These are phyloP conservation scores for Trichopus zeylanicus DNA, from an alignment of 116 monocot species.

Conservation along the genomic window DNA sequence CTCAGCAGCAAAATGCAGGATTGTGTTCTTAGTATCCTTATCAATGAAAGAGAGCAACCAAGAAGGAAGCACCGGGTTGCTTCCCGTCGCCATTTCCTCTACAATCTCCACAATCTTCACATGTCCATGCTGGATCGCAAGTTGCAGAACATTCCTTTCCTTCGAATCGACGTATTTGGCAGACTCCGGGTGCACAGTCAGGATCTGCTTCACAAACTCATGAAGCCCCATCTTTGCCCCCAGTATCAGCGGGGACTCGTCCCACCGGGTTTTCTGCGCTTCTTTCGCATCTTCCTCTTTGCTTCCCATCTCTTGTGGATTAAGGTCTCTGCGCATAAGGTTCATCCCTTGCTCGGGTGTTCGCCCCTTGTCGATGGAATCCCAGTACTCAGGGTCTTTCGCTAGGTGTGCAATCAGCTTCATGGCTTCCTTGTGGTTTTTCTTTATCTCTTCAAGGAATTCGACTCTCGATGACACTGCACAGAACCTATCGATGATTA, in stretches of 20 bases:
- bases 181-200: constrained; percentile 17
- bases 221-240: constrained; percentile 26
- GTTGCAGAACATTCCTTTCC: constrained; percentile 26
- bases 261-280: constrained; percentile 5
- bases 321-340: background rate
- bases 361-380: constrained; percentile 8
- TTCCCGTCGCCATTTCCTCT: constrained; percentile 4
- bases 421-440: constrained; percentile 15
- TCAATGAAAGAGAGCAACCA: constrained; percentile 16
- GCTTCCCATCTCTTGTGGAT: background rate
- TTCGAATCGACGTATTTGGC: constrained; percentile 4
- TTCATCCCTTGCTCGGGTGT: background rate
- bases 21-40: constrained; percentile 12
- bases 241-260: constrained; percentile 19
- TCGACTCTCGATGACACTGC: constrained; percentile 10
- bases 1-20: constrained; percentile 27
- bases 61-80: constrained; percentile 21
- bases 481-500: no score
- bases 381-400: constrained; percentile 10
- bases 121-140: constrained; percentile 21
- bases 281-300: background rate
- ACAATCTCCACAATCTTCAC: constrained; percentile 21
- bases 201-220: constrained; percentile 23
- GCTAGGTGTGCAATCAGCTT: constrained; percentile 22
- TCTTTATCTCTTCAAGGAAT: constrained; percentile 11